phyloP scores from a whole-genome alignment of 1,139 yeast species.

The Suhomyces coccinellae region DNA sequence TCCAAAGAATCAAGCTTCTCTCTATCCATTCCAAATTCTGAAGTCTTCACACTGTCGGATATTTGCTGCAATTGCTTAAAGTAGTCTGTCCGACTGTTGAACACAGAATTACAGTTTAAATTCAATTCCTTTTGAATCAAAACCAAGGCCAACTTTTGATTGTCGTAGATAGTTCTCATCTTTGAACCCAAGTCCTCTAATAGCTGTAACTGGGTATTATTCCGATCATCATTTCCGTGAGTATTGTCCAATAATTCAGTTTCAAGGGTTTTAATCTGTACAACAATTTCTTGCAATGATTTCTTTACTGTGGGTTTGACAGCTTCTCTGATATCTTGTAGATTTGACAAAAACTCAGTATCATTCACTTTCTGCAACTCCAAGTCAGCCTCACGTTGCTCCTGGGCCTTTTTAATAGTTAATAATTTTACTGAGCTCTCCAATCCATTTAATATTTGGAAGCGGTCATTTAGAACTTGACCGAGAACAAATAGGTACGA shows the following conservation, averaged over 20 bases:
- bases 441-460: constrained; percentile 30
- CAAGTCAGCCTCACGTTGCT: constrained; percentile 24
- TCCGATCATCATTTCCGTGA: constrained; percentile 8
- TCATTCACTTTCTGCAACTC: constrained; percentile 32
- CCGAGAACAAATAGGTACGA: constrained; percentile 64
- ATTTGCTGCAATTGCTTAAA: constrained; percentile 81
- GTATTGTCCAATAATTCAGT: constrained; percentile 21
- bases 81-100: constrained; percentile 76
- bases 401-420: constrained; percentile 27
- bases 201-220: constrained; percentile 18
- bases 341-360: constrained; percentile 24
- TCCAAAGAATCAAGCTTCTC: constrained; percentile 17
- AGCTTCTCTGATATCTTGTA: constrained; percentile 32
- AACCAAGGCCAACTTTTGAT: constrained; percentile 41
- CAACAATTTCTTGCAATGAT: constrained; percentile 35
- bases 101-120: constrained; percentile 59
- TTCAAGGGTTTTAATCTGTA: constrained; percentile 25
- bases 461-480: constrained; percentile 56
- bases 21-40: constrained; percentile 23
- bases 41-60: constrained; percentile 68
- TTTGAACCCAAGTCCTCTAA: constrained; percentile 26
- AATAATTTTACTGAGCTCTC: constrained; percentile 24
- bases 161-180: constrained; percentile 36
- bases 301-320: constrained; percentile 31
- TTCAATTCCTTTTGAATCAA: constrained; percentile 50